A percentile compares a stretch with the other conserved stretches of the same genome.
These are phyloP conservation scores for Ophiostoma angusticollis DNA, from an alignment of 2,329 filamentous ascomycete genomes.

Conservation along the genomic window DNA sequence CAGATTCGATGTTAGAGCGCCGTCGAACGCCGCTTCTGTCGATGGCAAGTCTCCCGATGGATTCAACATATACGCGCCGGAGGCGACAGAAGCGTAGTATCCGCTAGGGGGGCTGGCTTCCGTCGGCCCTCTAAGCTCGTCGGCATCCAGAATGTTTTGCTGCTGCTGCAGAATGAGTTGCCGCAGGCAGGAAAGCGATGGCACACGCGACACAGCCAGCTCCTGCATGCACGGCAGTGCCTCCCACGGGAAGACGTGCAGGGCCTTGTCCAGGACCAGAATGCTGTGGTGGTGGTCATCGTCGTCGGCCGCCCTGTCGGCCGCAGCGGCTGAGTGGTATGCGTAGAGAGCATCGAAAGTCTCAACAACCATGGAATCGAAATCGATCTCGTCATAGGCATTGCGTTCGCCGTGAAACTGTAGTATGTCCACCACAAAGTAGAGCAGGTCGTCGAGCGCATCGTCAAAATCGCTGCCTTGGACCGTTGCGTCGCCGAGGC, in stretches of 20 bases:
- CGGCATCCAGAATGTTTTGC: not conserved
- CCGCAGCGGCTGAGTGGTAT: constrained; percentile 47
- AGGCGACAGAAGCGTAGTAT: constrained; percentile 38
- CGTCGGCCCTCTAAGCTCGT: constrained; percentile 6
- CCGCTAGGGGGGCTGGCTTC: constrained; percentile 23
- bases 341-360: constrained; percentile 70
- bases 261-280: constrained; percentile 76
- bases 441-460: constrained; percentile 78
- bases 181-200: constrained; percentile 71
- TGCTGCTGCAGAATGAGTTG: constrained; percentile 53
- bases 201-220: constrained; percentile 72
- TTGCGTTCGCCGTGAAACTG: constrained; percentile 95
- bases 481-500: constrained; percentile 59
- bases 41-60: constrained; percentile 70
- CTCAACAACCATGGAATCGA: constrained; percentile 81
- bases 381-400: constrained; percentile 95
- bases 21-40: constrained; percentile 64
- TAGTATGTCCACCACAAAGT: constrained; percentile 91
- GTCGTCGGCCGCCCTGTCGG: constrained; percentile 16
- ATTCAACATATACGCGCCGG: constrained; percentile 75
- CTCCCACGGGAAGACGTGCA: constrained; percentile 93
- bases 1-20: constrained; percentile 46
- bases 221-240: constrained; percentile 75
- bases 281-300: constrained; percentile 54
- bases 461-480: constrained; percentile 70